These are phyloP conservation scores for Ilex paraguariensis DNA, from an alignment of 305 asterid species.

Conservation along the genomic window DNA sequence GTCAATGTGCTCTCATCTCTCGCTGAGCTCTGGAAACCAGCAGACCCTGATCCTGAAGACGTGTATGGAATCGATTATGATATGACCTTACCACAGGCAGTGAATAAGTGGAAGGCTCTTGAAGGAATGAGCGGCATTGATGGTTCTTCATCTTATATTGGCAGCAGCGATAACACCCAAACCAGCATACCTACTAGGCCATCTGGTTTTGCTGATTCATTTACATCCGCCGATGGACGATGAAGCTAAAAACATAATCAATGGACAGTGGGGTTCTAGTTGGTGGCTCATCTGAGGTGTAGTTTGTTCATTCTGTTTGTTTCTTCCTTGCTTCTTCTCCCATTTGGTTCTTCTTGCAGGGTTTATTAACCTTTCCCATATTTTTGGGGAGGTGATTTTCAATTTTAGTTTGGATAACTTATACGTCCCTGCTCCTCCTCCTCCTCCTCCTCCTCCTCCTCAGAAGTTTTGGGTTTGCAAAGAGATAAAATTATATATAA, in stretches of 20 bases:
- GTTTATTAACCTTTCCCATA: background rate
- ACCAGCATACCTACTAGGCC: constrained; percentile 66
- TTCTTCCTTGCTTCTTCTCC: background rate
- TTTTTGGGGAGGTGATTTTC: background rate
- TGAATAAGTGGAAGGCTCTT: background rate
- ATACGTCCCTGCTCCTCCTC: no score
- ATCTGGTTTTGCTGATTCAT: constrained; percentile 76
- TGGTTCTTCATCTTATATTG: background rate
- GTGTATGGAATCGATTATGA: background rate
- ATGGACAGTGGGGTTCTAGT: background rate
- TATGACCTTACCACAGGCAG: background rate
- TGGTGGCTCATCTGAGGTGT: background rate
- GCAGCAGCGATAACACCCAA: background rate
- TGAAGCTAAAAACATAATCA: constrained; percentile 21
- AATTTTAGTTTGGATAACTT: no score
- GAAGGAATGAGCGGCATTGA: background rate
- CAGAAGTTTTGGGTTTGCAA: no score
- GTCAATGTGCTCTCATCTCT: background rate
- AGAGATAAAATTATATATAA: no score
- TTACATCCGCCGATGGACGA: constrained; percentile 77
- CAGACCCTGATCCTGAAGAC: background rate
- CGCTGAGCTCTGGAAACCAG: constrained; percentile 1
- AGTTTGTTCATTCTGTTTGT: background rate
- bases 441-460: no score
- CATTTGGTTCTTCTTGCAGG: background rate